Base-by-base conservation (phyloP, 2,329 filamentous ascomycete species). In the Botryotinia calthae region DNA sequence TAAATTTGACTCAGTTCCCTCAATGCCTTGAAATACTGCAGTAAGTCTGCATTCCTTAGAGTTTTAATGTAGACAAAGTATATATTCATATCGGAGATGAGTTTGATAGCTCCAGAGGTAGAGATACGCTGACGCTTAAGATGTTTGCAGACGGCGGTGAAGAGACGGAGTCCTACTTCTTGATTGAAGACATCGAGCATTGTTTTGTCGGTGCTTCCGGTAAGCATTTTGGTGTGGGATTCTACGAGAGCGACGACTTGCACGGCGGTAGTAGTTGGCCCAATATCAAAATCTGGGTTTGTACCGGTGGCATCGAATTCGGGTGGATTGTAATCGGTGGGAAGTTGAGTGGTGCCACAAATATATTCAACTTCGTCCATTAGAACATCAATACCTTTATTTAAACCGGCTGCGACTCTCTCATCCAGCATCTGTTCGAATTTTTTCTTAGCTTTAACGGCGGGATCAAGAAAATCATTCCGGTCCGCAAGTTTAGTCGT, bases 381-480 rank as follows among this genome's bases (percentile, higher is more conserved):
- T 61, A 99, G 88, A 73, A 98, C 96, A 80, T 99, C 95, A 75
- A 99, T 98, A 76, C 96, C 96, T 84, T 97, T 98, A 82, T 98
- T 98, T 75, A 99, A 85, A 1, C 97, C 97, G 14, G 95, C 94
- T 6, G 96, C 96, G 12, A 99, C 96, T 74, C 93, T 93, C 83
- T 98, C 96, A 80, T 99, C 96, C 1, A 99, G 90, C 92, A 98
- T 97, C 81, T 98, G 95, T 85, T 99, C 96, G 79, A 98, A 99
- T 76, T 93, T 94, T 84, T 98, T 98, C 88, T 99, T 99, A 76
- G 96, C 95, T 78, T 98, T 91, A 46, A 93, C 92, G 0, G 95
- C 93, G 31, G 94, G 92, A 79, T 97, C 94, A 65, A 99, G 86
- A 79, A 99, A 99, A 83, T 99, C 96, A 80, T 97, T 97, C 61